Evolutionary conservation across 768 basidiomycete genomes (phyloP).

Genomic region (Fomitopsis serialis): DNA sequence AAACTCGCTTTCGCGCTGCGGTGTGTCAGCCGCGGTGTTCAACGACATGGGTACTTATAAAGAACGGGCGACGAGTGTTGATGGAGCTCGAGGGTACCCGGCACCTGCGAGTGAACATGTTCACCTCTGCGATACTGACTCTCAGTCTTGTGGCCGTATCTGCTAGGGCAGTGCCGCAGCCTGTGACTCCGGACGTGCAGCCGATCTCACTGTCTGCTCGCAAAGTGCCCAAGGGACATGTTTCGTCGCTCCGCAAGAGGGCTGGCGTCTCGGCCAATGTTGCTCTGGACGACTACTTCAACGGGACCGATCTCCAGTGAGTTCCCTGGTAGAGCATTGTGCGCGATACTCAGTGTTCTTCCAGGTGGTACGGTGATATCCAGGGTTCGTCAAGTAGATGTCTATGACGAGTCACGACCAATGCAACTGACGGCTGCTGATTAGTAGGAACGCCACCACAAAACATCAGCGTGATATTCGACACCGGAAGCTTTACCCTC

Average conservation of each 20-base stretch:
- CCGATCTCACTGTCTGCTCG: slow-evolving; percentile 16
- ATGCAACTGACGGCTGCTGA: slow-evolving; percentile 18
- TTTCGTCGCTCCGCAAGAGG: slow-evolving; percentile 4
- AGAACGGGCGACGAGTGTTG: too few relatives aligned
- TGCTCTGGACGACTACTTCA: slow-evolving; percentile 46
- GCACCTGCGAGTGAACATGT: too few relatives aligned
- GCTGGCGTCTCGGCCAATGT: slow-evolving; percentile 21
- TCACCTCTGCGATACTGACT: too few relatives aligned
- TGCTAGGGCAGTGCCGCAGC: too few relatives aligned
- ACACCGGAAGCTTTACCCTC: slow-evolving; percentile 45
- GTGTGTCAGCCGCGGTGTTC: too few relatives aligned
- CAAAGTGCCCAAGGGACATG: slow-evolving; percentile 11
- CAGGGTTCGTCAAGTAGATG: slow-evolving; percentile 10
- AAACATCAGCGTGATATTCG: slow-evolving; percentile 43
- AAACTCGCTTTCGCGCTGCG: too few relatives aligned
- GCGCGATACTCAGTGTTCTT: slow-evolving; percentile 12
- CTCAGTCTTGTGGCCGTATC: too few relatives aligned
- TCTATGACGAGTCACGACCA: slow-evolving; percentile 3
- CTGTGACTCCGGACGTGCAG: too few relatives aligned
- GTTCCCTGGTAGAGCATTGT: slow-evolving; percentile 6
- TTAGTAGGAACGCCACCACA: slow-evolving; percentile 51
- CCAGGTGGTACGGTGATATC: slow-evolving; percentile 51
- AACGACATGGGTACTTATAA: too few relatives aligned
- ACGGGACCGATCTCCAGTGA: slow-evolving; percentile 53
- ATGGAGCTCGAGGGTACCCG: too few relatives aligned